Base-by-base conservation (phyloP, 2,329 filamentous ascomycete genomes). In the Fusarium torreyae region DNA sequence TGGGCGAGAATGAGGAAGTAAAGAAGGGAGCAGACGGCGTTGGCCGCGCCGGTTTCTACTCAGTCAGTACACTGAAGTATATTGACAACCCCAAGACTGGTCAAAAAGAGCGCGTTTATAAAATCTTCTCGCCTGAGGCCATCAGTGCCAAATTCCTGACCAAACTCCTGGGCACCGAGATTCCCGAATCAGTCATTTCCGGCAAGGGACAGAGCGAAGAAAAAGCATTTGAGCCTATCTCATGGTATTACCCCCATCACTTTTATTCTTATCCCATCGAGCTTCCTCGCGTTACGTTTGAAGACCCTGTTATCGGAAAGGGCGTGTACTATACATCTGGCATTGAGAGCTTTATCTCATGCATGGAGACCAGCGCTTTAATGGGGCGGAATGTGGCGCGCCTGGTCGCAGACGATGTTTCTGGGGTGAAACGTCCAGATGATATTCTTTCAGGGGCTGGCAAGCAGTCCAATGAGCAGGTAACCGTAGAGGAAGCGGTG, bases 281-380 rank as follows among this genome's bases (percentile, higher is more conserved):
- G 72, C 88, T 90, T n/a, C 95, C 95, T 0, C 87, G 94, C 1
- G 89, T 94, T 1, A 94, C 92, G 0, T 99, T 98, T 78, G 94
- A 98, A 71, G 91, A 96, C 64, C 88, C 91, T 5, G 83, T 90
- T 66, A 77, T 98, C 5, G 89, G 88, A 7, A 79, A 86, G 8
- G 88, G 88, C 0, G 74, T 95, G 15, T 96, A 89, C 79, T 92
- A 92, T 76, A 91, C 89, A 0, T 89, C 88, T 13, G 89, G 88
- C 4, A 97, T 98, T 43, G 95, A 98, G 81, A 91, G 91, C 71
- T 98, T 99, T 77, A 97, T 98, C 71, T 96, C 92, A 11, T 97
- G 94, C 0, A 98, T 99, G 96, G 96, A 99, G 84, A 98, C 96
- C 8, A 97, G 91, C 77, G 92, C 93, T 2, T 80, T 98, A 71